phyloP scores from a whole-genome alignment of 192 early-diverging fungal genomes.

The Radiomyces spectabilis region DNA sequence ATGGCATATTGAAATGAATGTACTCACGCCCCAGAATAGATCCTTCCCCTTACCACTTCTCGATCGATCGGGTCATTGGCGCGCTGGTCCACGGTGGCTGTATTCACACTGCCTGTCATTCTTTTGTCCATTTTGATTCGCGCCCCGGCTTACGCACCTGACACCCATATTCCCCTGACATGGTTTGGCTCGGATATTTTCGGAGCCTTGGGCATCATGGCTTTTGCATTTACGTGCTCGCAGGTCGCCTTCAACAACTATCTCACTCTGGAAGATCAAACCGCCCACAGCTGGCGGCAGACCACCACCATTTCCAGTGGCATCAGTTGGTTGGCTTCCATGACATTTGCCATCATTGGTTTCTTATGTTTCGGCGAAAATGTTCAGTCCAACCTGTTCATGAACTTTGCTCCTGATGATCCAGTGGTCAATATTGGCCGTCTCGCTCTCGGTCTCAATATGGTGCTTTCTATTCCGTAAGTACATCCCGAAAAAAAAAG shows the following conservation, averaged over 20 bases:
- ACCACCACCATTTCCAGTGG: constrained; percentile 40
- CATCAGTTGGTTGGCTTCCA: constrained; percentile 41
- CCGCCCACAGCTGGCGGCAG: constrained; percentile 38
- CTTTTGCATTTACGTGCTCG: constrained; percentile 59
- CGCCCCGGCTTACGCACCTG: constrained; percentile 42
- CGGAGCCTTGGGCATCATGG: constrained; percentile 59
- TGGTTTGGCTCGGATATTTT: constrained; percentile 51
- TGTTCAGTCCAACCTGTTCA: constrained; percentile 59
- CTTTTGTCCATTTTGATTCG: constrained; percentile 49
- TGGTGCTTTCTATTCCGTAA: constrained; percentile 54
- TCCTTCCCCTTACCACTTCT: constrained; percentile 55
- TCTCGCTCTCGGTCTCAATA: constrained; percentile 45
- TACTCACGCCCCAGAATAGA: constrained; percentile 10
- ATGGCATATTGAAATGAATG: background rate
- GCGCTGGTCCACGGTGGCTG: constrained; percentile 48
- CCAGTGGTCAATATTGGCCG: constrained; percentile 52
- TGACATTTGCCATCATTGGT: constrained; percentile 55
- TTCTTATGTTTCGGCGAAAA: constrained; percentile 55
- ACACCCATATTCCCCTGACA: constrained; percentile 35
- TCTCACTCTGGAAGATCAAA: constrained; percentile 39
- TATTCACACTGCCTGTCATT: constrained; percentile 54
- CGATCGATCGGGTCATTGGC: constrained; percentile 55
- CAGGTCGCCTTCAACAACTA: constrained; percentile 61
- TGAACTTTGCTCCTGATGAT: constrained; percentile 55
- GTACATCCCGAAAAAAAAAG: background rate